A percentile compares a stretch with the other conserved stretches of the same genome.
These are phyloP conservation scores for Hylodesmum podocarpum DNA, from an alignment of 306 rosid species.

Conservation along the genomic window DNA sequence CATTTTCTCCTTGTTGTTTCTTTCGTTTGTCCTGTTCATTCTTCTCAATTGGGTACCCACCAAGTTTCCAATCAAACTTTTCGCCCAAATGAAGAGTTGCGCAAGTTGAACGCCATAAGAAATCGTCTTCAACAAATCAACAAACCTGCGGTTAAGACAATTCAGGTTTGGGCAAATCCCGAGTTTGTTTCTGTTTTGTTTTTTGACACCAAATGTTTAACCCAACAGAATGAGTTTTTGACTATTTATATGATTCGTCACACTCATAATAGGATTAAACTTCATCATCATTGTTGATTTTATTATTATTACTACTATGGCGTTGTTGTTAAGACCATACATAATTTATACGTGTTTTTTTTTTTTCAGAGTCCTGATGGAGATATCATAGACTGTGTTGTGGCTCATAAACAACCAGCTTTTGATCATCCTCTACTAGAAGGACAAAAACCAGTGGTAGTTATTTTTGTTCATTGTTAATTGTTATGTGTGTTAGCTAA, in stretches of 20 bases:
- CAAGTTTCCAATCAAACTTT: slow-evolving; percentile 50
- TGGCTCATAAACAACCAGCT: slow-evolving; percentile 70
- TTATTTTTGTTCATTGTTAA: not conserved
- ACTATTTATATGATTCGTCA: no score
- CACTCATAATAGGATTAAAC: no score
- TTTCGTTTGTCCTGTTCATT: slow-evolving; percentile 41
- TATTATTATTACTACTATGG: no score
- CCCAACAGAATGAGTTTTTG: no score
- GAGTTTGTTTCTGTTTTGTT: not conserved
- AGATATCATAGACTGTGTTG: slow-evolving; percentile 81
- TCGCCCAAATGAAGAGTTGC: slow-evolving; percentile 47
- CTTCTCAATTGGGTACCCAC: slow-evolving; percentile 21
- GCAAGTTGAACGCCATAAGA: slow-evolving; percentile 45
- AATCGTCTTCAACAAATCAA: slow-evolving; percentile 59
- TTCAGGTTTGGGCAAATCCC: slow-evolving; percentile 45
- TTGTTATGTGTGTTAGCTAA: not conserved
- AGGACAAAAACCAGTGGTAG: slow-evolving; percentile 79
- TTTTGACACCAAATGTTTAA: no score
- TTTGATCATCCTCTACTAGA: slow-evolving; percentile 77
- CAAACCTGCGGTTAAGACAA: slow-evolving; percentile 67
- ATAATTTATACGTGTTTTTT: not conserved
- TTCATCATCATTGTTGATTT: no score
- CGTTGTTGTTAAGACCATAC: no score
- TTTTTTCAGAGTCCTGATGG: slow-evolving; percentile 77
- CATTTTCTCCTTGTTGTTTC: slow-evolving; percentile 51